Conservation (phyloP, 768 basidiomycete species). For the Lactifluus rugatus region DNA sequence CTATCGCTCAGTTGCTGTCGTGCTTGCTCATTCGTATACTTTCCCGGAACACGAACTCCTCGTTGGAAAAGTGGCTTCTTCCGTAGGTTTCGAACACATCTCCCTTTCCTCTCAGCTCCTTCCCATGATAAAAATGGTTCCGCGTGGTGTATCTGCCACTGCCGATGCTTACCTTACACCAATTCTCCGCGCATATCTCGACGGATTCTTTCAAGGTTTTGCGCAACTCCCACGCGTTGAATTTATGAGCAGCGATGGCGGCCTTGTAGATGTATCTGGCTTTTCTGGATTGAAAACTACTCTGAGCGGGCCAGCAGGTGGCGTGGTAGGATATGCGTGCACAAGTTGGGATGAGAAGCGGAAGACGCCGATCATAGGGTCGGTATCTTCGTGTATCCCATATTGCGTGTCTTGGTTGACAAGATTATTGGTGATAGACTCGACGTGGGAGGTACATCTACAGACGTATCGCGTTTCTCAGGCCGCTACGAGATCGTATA, state of each 20-base stretch:
- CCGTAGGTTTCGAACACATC: slow-evolving; percentile 82
- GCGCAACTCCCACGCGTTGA: slow-evolving; percentile 71
- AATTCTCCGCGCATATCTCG: slow-evolving; percentile 71
- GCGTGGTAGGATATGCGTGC: slow-evolving; percentile 89
- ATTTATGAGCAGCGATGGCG: slow-evolving; percentile 95
- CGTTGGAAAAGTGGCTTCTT: slow-evolving; percentile 62
- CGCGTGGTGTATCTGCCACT: slow-evolving; percentile 83
- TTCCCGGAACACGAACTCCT: slow-evolving; percentile 76
- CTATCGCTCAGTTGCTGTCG: slow-evolving; percentile 81
- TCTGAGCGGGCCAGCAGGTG: slow-evolving; percentile 87
- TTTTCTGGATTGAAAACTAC: slow-evolving; percentile 94
- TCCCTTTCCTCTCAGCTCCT: slow-evolving; percentile 82
- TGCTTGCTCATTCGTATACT: slow-evolving; percentile 87
- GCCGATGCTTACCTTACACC: slow-evolving; percentile 96
- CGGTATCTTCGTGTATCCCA: slow-evolving; percentile 23
- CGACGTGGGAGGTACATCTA: slow-evolving; percentile 93
- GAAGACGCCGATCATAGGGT: slow-evolving; percentile 78
- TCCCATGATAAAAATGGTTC: slow-evolving; percentile 94
- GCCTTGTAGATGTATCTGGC: slow-evolving; percentile 65
- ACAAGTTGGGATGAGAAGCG: slow-evolving; percentile 78
- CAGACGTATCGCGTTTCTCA: slow-evolving; percentile 89
- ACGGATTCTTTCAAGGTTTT: slow-evolving; percentile 87
- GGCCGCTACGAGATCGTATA: slow-evolving; percentile 89
- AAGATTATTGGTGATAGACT: slow-evolving; percentile 35
- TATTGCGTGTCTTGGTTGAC: not conserved